Evolutionary conservation across 140 eudicot genomes (phyloP).

Genomic region (Oenanthe javanica): DNA sequence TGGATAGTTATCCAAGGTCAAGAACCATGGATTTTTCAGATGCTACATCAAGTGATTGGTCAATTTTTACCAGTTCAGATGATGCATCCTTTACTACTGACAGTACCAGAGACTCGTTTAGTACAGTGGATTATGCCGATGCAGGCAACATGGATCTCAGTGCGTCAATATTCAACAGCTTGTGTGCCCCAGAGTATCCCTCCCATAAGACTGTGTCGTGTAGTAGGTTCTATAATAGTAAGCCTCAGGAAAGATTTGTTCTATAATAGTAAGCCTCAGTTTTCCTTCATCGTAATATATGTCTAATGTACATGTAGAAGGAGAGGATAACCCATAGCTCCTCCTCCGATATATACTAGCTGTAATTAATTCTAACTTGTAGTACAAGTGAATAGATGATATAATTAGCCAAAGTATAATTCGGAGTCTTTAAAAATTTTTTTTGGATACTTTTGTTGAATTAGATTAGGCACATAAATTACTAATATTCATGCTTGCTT

Average conservation of each 20-base stretch:
- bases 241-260: slow-evolving; percentile 41
- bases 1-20: slow-evolving; percentile 15
- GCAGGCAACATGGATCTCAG: slow-evolving; percentile 34
- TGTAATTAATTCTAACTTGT: slow-evolving; percentile 1
- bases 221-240: slow-evolving; percentile 41
- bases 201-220: slow-evolving; percentile 47
- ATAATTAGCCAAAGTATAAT: neutral
- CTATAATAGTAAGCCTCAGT: slow-evolving; percentile 21
- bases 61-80: slow-evolving; percentile 77
- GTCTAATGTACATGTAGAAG: neutral
- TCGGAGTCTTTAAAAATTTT: neutral
- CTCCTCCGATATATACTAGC: neutral
- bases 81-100: slow-evolving; percentile 89
- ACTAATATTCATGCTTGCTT: neutral
- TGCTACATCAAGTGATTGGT: slow-evolving; percentile 79
- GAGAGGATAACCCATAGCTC: neutral
- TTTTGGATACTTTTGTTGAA: neutral
- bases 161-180: slow-evolving; percentile 43
- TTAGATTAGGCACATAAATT: neutral
- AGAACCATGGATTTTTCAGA: slow-evolving; percentile 47
- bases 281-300: slow-evolving; percentile 16
- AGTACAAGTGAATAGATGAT: neutral
- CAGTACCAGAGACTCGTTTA: slow-evolving; percentile 83
- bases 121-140: slow-evolving; percentile 60
- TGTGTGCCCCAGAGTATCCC: slow-evolving; percentile 30